Evolutionary conservation across 2,329 filamentous ascomycete genomes (phyloP).

Genomic region (Xylaria sp.): DNA sequence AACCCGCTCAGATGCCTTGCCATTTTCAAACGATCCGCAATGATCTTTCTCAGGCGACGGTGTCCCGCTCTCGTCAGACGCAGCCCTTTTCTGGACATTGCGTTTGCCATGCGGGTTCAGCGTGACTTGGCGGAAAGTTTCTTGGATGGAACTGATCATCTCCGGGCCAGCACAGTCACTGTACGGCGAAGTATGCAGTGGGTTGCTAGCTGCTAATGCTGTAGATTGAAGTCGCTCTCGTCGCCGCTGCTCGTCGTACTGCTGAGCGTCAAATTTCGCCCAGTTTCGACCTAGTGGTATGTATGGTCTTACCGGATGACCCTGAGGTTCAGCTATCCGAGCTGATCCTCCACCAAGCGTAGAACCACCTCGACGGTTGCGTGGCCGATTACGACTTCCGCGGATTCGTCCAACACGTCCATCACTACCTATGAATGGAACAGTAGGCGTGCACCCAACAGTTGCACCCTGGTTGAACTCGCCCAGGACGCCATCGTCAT

Average conservation of each 20-base stretch:
- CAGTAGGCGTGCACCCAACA: slow-evolving; percentile 3
- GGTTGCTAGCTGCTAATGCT: background rate
- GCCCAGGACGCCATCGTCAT: background rate
- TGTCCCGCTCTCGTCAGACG: slow-evolving; percentile 13
- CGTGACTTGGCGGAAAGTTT: slow-evolving; percentile 36
- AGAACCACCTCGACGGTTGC: slow-evolving; percentile 14
- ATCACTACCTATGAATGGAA: slow-evolving; percentile 17
- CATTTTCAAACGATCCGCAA: background rate
- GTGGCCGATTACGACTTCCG: background rate
- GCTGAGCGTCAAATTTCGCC: slow-evolving; percentile 29
- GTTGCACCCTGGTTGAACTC: background rate
- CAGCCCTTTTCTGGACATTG: slow-evolving; percentile 22
- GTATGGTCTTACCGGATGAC: background rate
- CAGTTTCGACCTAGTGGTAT: slow-evolving; percentile 5
- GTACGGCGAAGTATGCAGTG: background rate
- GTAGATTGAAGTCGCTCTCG: slow-evolving; percentile 6
- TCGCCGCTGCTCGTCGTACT: slow-evolving; percentile 27
- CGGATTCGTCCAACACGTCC: slow-evolving; percentile 12
- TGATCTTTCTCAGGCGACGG: slow-evolving; percentile 20
- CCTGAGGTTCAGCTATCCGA: background rate
- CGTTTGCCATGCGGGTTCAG: slow-evolving; percentile 30
- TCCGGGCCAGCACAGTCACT: background rate
- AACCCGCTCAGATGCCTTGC: background rate
- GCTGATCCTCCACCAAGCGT: background rate
- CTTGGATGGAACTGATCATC: slow-evolving; percentile 13